Evolutionary conservation across 192 early-diverging fungal genomes (phyloP), one percentile per base, ranked within the genome.

Genomic region (Mycoemilia scoparia): DNA sequence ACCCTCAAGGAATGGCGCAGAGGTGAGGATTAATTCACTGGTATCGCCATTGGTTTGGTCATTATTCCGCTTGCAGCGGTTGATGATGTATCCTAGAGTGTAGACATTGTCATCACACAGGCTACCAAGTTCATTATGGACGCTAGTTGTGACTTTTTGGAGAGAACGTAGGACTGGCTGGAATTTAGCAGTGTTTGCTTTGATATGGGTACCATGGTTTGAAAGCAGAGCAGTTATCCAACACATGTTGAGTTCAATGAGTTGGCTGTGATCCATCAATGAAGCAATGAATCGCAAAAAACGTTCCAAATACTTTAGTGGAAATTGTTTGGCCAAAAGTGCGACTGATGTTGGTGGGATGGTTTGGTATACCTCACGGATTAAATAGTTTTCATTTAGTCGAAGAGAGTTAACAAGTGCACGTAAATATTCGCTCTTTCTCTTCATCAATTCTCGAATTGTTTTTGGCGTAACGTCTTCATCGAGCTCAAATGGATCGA

Each of bases 401-500:
- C 90, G 66, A 67, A 99, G 87, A 0, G 88, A 67, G 75, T 92
- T 92, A 20, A 90, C 73, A 21, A 99, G 54, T 4, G 90, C 77
- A 21, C 76, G 74, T 33, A 90, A 57, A 55, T 87, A 87, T 27
- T 96, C 84, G 44, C 71, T 54, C 26, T 67, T 66, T 15, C 67
- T 66, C 3, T 17, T 15, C 18, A 90, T 50, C n/a, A 79, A 73
- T 33, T 72, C 77, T 18, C 74, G 38, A 16, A 92, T 79, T 0
- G 82, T 66, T 14, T 76, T 79, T 1, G 96, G 92, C 1, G 92
- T 96, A 20, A 99, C 84, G 47, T 93, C 82, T 21, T 91, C 73
- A 45, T 96, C 92, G 3, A 99, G 73, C 60, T 99, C 90, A 55
- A 90, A 96, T 14, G 96, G 96, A 57, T 99, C 96, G 52, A 99